Base-by-base conservation (phyloP, 2,329 filamentous ascomycete genomes). In the Whalleya microplaca region DNA sequence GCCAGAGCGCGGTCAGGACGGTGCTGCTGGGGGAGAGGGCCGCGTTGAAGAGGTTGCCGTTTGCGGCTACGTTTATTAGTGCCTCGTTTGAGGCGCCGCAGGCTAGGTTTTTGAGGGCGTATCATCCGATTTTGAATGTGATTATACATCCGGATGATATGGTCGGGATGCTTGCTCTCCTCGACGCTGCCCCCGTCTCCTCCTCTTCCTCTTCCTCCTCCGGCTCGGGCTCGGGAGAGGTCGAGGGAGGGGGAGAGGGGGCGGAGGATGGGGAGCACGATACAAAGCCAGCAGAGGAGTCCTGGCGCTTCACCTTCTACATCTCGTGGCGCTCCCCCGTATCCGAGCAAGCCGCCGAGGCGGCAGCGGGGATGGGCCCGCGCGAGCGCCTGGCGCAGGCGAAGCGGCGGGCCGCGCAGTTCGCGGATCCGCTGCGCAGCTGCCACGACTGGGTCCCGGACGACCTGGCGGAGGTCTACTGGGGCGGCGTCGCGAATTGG, bases 271-370 rank as follows among this genome's bases (percentile, higher is more conserved):
- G 27, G 27, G 27, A 29, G 27, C 27, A 29, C 27, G 27, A 29
- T 6, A 5, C 5, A 29, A 12, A 29, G 12, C 27, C 6, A 12
- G 27, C 5, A 29, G 6, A 29, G 12, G 32, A 75, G 20, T 68
- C 66, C 4, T 78, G 76, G 77, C 72, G 71, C 2, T 79, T 79
- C 60, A 76, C 76, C 65, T 79, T 76, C 67, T 81, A 81, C 63
- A 76, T 80, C 48, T 79, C 77, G 10, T 80, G 76, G 75, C 60
- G 51, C 18, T 72, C 66, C 9, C 69, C 64, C 32, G 23, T 75
- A 1, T 72, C 78, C 49, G 73, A 78, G 56, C 77, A 80, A 57
- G 71, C 71, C 9, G 65, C 66, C 37, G 75, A 74, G 42, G 67
- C 65, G 2, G 61, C 61, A 12, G 60, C 62, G 14, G 64, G 52